Evolutionary conservation across 2,329 filamentous ascomycete species (phyloP), one percentile per base, ranked within the genome.

Genomic region (Aspergillus bombycis): DNA sequence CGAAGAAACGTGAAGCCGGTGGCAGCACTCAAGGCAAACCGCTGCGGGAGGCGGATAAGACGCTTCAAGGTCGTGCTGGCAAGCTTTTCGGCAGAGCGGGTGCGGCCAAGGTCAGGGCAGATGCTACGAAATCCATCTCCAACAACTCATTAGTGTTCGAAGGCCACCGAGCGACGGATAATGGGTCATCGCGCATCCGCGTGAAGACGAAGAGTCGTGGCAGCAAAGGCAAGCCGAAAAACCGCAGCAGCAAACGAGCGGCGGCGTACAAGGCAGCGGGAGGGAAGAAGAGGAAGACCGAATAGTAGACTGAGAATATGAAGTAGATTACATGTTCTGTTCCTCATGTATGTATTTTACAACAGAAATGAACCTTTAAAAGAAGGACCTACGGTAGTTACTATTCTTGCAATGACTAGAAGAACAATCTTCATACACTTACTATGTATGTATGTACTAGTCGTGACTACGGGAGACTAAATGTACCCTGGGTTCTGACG

Each of bases 91-190:
- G 79, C 10, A 68, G 75, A 32, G 77, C 78, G 19, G 78, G 77
- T 59, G 78, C 77, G 6, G 73, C 75, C 36, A 75, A 78, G 68
- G 50, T 79, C 28, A 77, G 74, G 65, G 69, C 65, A 28, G 66
- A 67, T n/a, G 71, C 65, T 41, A 72, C 65, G 57, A 70, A 62
- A 36, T 67, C 67, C 14, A 75, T 76, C 62, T 71, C 75, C 5
- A 70, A 66, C 19, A 77, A 75, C 61, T 74, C 74, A 0, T 66
- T 80, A 48, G 75, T 83, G 23, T 82, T 83, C 63, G 81, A 83
- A 65, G 81, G 81, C 21, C 74, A 81, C 61, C 78, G 81, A 32
- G 80, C 81, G 30, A 75, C 72, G 1, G 73, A 76, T 56, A 71
- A 70, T 62, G 72, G 70, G 45, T 69, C 69, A 12, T 72, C 70